Evolutionary conservation across 2,329 filamentous ascomycete genomes (phyloP), one percentile per base, ranked within the genome.

Genomic region (Sclerotinia glacialis): DNA sequence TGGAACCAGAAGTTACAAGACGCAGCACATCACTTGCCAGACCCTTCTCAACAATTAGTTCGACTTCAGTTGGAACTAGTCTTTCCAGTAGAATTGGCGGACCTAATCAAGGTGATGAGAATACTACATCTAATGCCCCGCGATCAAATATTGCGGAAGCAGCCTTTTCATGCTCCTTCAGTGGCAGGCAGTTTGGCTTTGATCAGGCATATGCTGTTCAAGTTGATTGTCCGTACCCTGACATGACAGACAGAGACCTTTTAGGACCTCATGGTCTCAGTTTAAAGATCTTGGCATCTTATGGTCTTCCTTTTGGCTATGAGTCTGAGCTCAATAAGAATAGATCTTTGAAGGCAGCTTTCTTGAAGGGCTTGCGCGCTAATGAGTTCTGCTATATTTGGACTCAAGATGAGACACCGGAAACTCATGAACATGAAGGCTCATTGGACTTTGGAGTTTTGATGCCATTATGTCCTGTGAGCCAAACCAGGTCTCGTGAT

Each of bases 131-230:
- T 23, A 47, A n/a, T 11, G 40, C 47, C 44, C 47, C 65, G 34
- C 46, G 8, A 31, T 61, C 58, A 37, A 37, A 23, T 46, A 56
- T 47, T 52, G 67, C 70, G 28, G 70, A 75, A 54, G 73, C 73
- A 42, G 71, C 68, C n/a, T 72, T 73, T 28, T 69, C 71, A 18
- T 74, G 71, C 56, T 66, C 69, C 7, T 66, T 70, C 28, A 71
- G 70, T 55, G 73, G 73, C 21, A 69, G 69, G 21, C 71, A 61
- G 5, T 64, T 74, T n/a, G 69, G 71, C 16, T 76, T 74, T 50
- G 74, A 77, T 68, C 70, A 76, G 42, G 68, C 75, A 23, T 77
- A 77, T 60, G 70, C 66, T 53, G 69, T 68, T 28, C 64, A 70
- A 59, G 42, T 71, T 11, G 59, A 64, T 55, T 68, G 67, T 63